phyloP scores from a whole-genome alignment of 306 rosid species.

The Castanospermum australe region DNA sequence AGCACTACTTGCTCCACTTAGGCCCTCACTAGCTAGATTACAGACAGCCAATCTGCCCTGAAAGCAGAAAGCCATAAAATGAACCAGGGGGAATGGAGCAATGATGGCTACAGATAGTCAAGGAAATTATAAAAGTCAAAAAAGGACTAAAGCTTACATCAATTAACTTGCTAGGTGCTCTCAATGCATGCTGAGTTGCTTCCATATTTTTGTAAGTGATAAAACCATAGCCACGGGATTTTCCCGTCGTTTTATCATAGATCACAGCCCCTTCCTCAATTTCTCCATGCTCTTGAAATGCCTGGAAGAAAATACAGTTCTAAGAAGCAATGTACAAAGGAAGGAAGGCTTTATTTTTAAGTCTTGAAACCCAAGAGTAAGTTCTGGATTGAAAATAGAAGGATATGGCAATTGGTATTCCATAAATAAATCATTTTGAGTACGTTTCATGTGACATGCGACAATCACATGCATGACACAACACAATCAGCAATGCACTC shows the following conservation, averaged over 20 bases:
- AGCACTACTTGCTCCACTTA: constrained; percentile 56
- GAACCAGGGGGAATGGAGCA: not conserved
- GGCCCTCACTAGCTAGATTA: constrained; percentile 70
- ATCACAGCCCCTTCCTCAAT: constrained; percentile 86
- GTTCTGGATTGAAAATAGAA: not conserved
- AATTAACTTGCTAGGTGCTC: constrained; percentile 76
- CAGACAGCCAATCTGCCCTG: constrained; percentile 80
- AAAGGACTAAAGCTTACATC: constrained; percentile 58
- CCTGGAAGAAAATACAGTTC: constrained; percentile 41
- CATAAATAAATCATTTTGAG: constrained; percentile 17
- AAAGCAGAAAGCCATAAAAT: constrained; percentile 9
- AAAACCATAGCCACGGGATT: constrained; percentile 84
- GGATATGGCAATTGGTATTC: not conserved
- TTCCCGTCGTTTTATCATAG: constrained; percentile 59
- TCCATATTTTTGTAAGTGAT: constrained; percentile 73
- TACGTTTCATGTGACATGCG: constrained; percentile 1
- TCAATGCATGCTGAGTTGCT: constrained; percentile 68
- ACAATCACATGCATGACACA: constrained; percentile 56
- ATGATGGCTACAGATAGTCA: constrained; percentile 2
- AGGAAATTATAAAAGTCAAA: not conserved
- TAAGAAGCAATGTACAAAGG: too few relatives aligned
- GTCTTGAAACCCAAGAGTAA: not conserved
- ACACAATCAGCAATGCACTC: constrained; percentile 70
- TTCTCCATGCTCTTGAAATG: constrained; percentile 74
- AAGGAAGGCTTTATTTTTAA: too few relatives aligned